Percentiles rank a stretch among this genome's conserved stretches.
These are phyloP conservation scores for Blastobotrys apis DNA, from an alignment of 1,139 yeast species.

Conservation along the genomic window DNA sequence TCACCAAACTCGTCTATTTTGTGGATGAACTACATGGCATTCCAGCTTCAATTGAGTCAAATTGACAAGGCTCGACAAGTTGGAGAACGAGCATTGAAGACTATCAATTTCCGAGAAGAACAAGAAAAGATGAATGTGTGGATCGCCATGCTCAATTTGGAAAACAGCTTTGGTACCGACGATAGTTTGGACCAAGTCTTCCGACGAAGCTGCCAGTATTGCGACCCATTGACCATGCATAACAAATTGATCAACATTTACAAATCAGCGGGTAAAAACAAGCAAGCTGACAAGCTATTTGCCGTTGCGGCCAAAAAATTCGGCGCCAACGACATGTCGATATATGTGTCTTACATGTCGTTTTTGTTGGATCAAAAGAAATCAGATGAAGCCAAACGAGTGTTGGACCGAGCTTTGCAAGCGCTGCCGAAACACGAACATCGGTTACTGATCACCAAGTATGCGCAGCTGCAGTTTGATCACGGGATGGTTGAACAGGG, in stretches of 20 bases:
- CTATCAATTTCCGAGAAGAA: conserved; percentile 88
- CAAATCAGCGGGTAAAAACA: conserved; percentile 63
- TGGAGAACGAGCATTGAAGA: conserved; percentile 86
- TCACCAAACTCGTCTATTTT: conserved; percentile 89
- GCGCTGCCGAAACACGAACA: conserved; percentile 72
- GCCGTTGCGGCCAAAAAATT: conserved; percentile 73
- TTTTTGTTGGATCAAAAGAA: conserved; percentile 54
- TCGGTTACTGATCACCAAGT: conserved; percentile 76
- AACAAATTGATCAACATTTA: conserved; percentile 74
- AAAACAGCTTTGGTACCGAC: conserved; percentile 84
- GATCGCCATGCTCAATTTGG: conserved; percentile 93
- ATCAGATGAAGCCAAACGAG: conserved; percentile 59
- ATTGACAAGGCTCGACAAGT: conserved; percentile 90
- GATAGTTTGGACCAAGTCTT: conserved; percentile 77
- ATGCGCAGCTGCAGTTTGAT: conserved; percentile 81
- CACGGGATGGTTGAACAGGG: conserved; percentile 94
- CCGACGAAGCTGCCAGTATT: conserved; percentile 79
- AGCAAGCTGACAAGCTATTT: conserved; percentile 66
- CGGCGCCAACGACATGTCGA: conserved; percentile 46
- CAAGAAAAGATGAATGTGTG: conserved; percentile 89
- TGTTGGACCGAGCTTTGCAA: conserved; percentile 68
- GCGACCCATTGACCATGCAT: conserved; percentile 83
- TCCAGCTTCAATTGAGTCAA: conserved; percentile 91
- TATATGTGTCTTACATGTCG: conserved; percentile 67
- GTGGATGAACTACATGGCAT: conserved; percentile 99